Percentiles rank a stretch among this genome's conserved stretches.
phyloP scores from a whole-genome alignment of 768 basidiomycete species.

The Mrakia frigida region DNA sequence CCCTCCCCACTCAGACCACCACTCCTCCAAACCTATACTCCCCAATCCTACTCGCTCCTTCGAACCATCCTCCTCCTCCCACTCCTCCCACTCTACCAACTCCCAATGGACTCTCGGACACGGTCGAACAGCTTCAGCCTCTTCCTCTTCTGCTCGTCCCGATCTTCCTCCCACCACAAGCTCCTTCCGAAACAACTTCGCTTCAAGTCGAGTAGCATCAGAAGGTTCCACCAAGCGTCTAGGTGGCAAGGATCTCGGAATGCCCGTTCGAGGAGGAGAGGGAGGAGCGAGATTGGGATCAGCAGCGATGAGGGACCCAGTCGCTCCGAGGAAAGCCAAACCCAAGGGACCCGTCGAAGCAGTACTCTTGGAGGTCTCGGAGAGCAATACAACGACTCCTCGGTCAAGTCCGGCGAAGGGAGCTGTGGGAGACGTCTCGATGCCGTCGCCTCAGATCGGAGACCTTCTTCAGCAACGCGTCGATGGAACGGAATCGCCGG shows the following conservation, averaged over 20 bases:
- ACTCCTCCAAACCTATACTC: background rate
- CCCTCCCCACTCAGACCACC: background rate
- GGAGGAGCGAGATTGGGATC: background rate
- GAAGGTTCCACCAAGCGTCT: background rate
- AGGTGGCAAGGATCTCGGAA: background rate
- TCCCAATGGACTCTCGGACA: too few relatives aligned
- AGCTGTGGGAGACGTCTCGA: background rate
- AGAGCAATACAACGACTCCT: background rate
- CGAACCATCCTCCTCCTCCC: background rate
- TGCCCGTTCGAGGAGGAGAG: constrained; percentile 8
- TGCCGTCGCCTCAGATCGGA: constrained; percentile 10
- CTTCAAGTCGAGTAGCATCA: background rate
- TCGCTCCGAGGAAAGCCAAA: background rate
- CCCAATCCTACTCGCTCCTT: background rate
- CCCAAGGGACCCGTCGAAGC: background rate
- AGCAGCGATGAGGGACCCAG: background rate
- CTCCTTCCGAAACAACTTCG: background rate
- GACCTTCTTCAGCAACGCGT: constrained; percentile 3
- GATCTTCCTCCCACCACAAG: background rate
- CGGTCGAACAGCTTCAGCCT: background rate
- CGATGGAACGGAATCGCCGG: background rate
- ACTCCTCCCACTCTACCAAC: too few relatives aligned
- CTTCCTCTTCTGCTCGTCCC: background rate
- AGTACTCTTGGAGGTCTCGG: background rate
- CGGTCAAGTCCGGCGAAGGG: background rate